These are phyloP conservation scores for Trichoderma asperellum DNA, from an alignment of 2,329 filamentous ascomycete genomes.

Conservation along the genomic window DNA sequence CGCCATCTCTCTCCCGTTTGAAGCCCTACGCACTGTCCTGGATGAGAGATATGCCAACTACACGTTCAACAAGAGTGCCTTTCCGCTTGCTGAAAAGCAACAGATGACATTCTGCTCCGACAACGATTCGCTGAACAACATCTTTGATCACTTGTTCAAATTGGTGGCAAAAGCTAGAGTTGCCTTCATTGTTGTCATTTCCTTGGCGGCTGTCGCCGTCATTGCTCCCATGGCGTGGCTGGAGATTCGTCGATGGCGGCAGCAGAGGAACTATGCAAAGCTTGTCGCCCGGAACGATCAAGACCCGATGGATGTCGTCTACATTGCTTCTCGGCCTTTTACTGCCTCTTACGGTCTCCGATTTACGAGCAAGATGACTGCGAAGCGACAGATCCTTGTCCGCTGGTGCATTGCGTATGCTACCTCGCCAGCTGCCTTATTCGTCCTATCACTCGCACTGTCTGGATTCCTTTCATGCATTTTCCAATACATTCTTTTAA, in stretches of 20 bases:
- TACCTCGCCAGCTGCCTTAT: conserved; percentile 83
- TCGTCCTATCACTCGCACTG: conserved; percentile 79
- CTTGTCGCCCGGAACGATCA: conserved; percentile 68
- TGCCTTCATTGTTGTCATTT: conserved; percentile 75
- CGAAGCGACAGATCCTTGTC: conserved; percentile 70
- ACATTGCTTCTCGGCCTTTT: conserved; percentile 81
- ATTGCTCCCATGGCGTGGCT: conserved; percentile 80
- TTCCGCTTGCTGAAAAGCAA: conserved; percentile 84
- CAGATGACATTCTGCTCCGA: conserved; percentile 85
- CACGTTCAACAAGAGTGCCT: conserved; percentile 74
- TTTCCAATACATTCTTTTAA: conserved; percentile 80
- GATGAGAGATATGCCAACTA: conserved; percentile 73
- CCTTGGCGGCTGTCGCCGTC: conserved; percentile 70
- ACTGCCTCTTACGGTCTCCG: conserved; percentile 74
- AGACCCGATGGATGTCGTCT: conserved; percentile 86
- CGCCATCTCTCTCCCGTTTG: conserved; percentile 78
- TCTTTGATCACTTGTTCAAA: conserved; percentile 74
- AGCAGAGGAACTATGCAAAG: conserved; percentile 69
- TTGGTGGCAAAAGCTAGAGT: conserved; percentile 71
- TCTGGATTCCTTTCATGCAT: conserved; percentile 82
- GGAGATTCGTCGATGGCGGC: conserved; percentile 77
- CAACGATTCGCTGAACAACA: conserved; percentile 78
- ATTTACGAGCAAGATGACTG: conserved; percentile 66
- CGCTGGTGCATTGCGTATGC: conserved; percentile 87
- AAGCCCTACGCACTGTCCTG: conserved; percentile 74